phyloP scores from a whole-genome alignment of 129 eudicot species.

The Chrysanthemum makinoi region DNA sequence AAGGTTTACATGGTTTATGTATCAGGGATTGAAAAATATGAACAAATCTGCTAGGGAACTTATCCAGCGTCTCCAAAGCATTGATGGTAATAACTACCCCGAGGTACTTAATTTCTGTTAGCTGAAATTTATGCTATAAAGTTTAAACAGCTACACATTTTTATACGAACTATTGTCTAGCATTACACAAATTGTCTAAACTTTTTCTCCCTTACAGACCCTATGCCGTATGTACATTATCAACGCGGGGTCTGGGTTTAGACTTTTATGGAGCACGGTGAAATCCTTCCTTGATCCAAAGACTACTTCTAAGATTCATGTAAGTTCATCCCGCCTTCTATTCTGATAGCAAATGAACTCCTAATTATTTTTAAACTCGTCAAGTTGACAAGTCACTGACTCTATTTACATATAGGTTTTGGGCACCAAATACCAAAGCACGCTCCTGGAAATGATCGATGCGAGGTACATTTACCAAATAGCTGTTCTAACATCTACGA shows the following conservation, averaged over 20 bases:
- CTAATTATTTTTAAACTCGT: background rate
- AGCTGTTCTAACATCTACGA: background rate
- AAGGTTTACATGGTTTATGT: conserved; percentile 15
- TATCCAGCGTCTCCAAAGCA: background rate
- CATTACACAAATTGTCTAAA: no score
- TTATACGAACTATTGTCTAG: no score
- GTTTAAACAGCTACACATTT: no score
- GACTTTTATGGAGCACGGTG: conserved; percentile 84
- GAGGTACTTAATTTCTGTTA: background rate
- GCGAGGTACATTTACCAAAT: conserved; percentile 57
- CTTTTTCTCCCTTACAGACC: no score
- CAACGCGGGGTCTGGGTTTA: no score
- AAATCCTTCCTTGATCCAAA: conserved; percentile 97
- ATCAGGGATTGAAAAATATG: conserved; percentile 87
- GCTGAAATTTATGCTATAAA: background rate
- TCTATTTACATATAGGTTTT: conserved; percentile 53
- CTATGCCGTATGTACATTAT: no score
- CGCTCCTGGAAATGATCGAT: conserved; percentile 87
- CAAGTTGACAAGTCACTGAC: conserved; percentile 12
- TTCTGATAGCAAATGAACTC: background rate
- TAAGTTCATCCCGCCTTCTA: conserved; percentile 34
- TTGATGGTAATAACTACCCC: background rate
- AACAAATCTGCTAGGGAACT: conserved; percentile 32
- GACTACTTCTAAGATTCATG: conserved; percentile 93
- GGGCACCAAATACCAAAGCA: conserved; percentile 87